phyloP scores from a whole-genome alignment of 2,329 filamentous ascomycete species.

The Gaeumannomyces sp. region DNA sequence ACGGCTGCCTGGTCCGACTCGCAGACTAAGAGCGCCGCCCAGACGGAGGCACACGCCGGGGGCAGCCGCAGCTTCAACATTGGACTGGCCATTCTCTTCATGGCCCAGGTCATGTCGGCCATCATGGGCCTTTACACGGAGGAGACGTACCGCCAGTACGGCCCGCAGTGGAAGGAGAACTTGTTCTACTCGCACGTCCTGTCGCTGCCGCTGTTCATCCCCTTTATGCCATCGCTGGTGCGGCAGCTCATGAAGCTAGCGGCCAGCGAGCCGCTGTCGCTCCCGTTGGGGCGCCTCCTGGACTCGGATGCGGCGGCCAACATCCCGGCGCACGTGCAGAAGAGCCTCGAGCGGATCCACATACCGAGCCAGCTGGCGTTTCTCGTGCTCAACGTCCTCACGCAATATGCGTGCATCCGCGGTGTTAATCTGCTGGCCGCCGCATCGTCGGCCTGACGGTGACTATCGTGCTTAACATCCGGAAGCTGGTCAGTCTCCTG shows the following conservation, averaged over 20 bases:
- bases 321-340: conserved; percentile 28
- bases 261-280: conserved; percentile 53
- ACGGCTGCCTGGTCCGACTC: conserved; percentile 87
- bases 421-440: conserved; percentile 93
- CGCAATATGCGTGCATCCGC: conserved; percentile 90
- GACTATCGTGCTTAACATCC: conserved; percentile 90
- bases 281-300: conserved; percentile 18
- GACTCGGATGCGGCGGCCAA: conserved; percentile 20
- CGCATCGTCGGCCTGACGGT: conserved; percentile 88
- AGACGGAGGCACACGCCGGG: conserved; percentile 21
- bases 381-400: conserved; percentile 71
- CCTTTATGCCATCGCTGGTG: conserved; percentile 60
- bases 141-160: conserved; percentile 77
- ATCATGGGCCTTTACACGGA: conserved; percentile 96
- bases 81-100: conserved; percentile 75
- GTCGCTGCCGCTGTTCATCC: conserved; percentile 69
- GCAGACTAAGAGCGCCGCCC: conserved; percentile 61
- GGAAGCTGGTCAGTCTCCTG: conserved; percentile 86
- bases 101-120: conserved; percentile 85
- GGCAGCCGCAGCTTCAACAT: conserved; percentile 44
- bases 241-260: conserved; percentile 59
- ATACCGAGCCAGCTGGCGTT: conserved; percentile 67
- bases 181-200: conserved; percentile 82
- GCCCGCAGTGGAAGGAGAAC: conserved; percentile 90
- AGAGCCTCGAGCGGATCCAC: conserved; percentile 30